A percentile compares a stretch with the other conserved stretches of the same genome.
Evolutionary conservation across 352 stramenopile genomes (phyloP).

Genomic region (Thraustotheca clavata): DNA sequence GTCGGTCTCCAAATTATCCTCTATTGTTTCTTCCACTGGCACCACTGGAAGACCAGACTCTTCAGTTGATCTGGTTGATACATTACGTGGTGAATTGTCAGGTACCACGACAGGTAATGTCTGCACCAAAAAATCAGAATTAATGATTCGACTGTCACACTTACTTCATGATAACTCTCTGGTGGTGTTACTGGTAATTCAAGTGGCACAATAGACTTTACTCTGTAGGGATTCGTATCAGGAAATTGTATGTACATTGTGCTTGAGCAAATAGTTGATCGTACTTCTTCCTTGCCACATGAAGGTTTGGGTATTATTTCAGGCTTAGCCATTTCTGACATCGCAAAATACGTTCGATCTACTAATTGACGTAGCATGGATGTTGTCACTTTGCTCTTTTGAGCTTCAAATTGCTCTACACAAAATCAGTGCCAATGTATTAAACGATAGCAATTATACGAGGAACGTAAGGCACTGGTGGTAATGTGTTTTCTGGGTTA

Average conservation of each 20-base stretch:
- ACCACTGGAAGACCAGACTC: too few relatives aligned
- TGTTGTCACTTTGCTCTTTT: neutral
- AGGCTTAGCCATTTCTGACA: neutral
- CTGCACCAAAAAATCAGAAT: too few relatives aligned
- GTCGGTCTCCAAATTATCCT: too few relatives aligned
- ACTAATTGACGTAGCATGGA: constrained; percentile 4
- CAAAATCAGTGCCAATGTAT: neutral
- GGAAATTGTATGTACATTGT: constrained; percentile 19
- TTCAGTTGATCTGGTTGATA: too few relatives aligned
- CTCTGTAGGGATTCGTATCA: neutral
- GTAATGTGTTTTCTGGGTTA: neutral
- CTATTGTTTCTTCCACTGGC: too few relatives aligned
- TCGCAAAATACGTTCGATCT: neutral
- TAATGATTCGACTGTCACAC: too few relatives aligned
- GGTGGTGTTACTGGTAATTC: neutral
- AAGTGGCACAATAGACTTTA: neutral
- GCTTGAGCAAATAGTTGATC: neutral
- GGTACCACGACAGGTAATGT: too few relatives aligned
- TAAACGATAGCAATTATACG: neutral
- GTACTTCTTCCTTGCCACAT: neutral
- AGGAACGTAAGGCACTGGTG: constrained; percentile 8
- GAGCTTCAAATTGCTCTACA: neutral
- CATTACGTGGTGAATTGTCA: too few relatives aligned
- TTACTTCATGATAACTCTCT: too few relatives aligned
- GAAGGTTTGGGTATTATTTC: neutral